These are phyloP conservation scores for Eimeria sp. DNA, from an alignment of 169 alveolate species.

Conservation along the genomic window DNA sequence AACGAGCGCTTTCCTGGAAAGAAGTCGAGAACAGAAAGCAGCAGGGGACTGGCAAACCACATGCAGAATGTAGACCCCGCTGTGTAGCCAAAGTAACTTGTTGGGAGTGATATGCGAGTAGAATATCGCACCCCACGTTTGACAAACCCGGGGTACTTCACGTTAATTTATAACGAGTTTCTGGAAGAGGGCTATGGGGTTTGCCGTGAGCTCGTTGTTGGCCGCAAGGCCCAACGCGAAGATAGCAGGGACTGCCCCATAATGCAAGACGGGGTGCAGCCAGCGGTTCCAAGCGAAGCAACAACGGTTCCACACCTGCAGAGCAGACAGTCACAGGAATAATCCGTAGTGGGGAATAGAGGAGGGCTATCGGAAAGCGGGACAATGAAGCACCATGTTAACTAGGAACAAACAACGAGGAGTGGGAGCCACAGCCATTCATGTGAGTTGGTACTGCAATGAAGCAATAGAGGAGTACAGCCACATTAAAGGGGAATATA, in stretches of 20 bases:
- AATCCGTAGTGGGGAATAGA: neutral
- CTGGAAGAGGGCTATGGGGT: constrained; percentile 79
- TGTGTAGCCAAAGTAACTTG: neutral
- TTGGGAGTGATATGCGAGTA: neutral
- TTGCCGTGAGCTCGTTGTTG: constrained; percentile 77
- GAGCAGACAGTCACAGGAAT: neutral
- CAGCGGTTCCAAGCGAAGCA: constrained; percentile 76
- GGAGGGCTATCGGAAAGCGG: neutral
- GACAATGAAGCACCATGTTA: neutral
- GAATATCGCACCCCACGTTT: neutral
- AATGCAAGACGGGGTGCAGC: constrained; percentile 81
- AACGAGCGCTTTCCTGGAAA: neutral
- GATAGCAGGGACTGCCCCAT: constrained; percentile 77
- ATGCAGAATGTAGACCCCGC: neutral
- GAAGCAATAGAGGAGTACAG: neutral
- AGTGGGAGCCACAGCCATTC: neutral
- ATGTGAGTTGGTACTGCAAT: neutral
- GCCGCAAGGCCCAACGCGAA: constrained; percentile 81
- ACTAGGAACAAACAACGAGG: neutral
- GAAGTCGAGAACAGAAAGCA: neutral
- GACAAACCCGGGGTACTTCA: neutral
- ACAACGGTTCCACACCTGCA: constrained; percentile 60
- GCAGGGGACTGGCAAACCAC: neutral
- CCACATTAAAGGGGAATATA: neutral
- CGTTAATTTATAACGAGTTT: constrained; percentile 67